Evolutionary conservation across 106 monocot genomes (phyloP).

Genomic region (Iris macrosiphon): DNA sequence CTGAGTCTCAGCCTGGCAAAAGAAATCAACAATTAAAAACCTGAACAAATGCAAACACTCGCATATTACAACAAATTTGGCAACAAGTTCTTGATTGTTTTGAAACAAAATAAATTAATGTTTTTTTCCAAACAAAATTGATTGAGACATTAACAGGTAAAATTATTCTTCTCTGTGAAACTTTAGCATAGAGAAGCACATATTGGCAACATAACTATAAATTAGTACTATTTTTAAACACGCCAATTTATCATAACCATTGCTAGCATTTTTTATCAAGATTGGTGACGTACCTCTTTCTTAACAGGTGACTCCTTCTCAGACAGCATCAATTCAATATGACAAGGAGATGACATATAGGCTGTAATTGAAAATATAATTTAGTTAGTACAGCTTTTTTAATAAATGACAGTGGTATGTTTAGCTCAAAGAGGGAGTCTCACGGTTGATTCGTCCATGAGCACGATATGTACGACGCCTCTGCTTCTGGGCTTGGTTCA

Average conservation of each 20-base stretch:
- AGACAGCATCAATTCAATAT: slow-evolving; percentile 77
- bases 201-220: no score
- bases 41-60: no score
- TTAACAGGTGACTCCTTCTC: slow-evolving; percentile 83
- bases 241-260: no score
- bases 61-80: no score
- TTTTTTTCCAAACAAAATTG: background rate
- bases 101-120: no score
- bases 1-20: slow-evolving; percentile 44
- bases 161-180: no score
- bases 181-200: no score
- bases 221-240: no score
- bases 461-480: slow-evolving; percentile 84
- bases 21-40: background rate
- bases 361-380: slow-evolving; percentile 24
- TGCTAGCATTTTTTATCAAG: background rate
- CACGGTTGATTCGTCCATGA: slow-evolving; percentile 86
- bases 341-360: slow-evolving; percentile 88
- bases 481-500: slow-evolving; percentile 89
- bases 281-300: slow-evolving; percentile 47
- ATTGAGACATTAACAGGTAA: background rate
- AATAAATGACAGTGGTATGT: background rate
- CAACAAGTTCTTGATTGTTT: no score
- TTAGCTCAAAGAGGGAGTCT: background rate
- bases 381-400: background rate